Evolutionary conservation across 805 yeast species (phyloP), one percentile per base, ranked within the genome.

Genomic region (Sugiyamaella lignohabitans): DNA sequence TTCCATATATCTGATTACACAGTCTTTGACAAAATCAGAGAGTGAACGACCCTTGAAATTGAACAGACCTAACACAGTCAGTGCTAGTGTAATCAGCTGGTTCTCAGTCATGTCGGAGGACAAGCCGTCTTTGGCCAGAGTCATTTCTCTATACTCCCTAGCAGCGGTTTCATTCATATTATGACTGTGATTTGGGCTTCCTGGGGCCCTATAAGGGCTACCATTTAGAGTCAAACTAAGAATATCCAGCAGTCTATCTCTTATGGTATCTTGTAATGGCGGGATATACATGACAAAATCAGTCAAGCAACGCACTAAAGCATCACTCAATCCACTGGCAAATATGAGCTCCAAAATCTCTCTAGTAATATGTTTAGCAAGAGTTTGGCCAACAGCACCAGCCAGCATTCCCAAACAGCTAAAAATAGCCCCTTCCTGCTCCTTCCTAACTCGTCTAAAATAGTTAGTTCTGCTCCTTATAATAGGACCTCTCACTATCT

Each of bases 391-490:
- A 14, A 91, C 87, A 0, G 98, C 91, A 21, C 75, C 74, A 0
- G 96, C 89, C 32, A 93, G 67, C 65, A 87, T 84, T 0, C 94
- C 87, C 38, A 91, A 74, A 61, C 98, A 93, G 56, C 84, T 86
- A 58, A 89, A 91, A 18, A 91, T 78, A 1, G 95, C 88, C 0
- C 86, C 83, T 54, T 87, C 95, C 38, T 84, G 79, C 42, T 84
- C 88, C 59, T 79, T 82, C 49, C 89, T 73, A 2, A 72, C 64
- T 52, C 79, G 78, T 16, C 65, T 64, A 46, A 8, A 27, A 8
- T 27, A n/a, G 65, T 21, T 16, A 40, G 43, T n/a, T 24, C 18
- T 11, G 21, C 17, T 22, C n/a, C 10, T 10, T 3, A 14, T 16
- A 4, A 42, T 32, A n/a, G 35, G 30, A 32, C 11, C 3, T n/a